A percentile compares a stretch with the other conserved stretches of the same genome.
Evolutionary conservation across 371 early-diverging fungal species (phyloP).

Genomic region (Catenaria anguillulae): DNA sequence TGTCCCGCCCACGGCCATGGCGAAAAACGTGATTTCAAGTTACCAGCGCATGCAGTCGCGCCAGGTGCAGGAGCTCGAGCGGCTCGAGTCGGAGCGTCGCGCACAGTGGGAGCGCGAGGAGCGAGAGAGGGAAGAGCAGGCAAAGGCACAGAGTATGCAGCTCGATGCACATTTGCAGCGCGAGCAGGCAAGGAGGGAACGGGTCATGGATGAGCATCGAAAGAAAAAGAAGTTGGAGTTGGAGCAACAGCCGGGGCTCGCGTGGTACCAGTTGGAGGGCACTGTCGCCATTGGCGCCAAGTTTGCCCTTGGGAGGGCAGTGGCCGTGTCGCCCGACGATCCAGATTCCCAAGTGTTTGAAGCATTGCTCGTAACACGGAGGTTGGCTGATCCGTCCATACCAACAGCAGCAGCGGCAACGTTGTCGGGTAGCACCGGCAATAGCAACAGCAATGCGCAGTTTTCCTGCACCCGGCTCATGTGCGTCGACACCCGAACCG

Average conservation of each 20-base stretch:
- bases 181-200: conserved; percentile 8
- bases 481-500: not conserved
- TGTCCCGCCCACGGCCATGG: conserved; percentile 13
- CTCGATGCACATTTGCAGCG: conserved; percentile 21
- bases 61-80: conserved; percentile 12
- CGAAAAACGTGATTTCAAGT: conserved; percentile 23
- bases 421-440: not conserved
- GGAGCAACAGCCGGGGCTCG: not conserved
- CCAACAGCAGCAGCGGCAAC: not conserved
- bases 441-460: not conserved
- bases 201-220: not conserved
- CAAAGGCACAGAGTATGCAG: conserved; percentile 18
- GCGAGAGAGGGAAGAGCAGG: conserved; percentile 16
- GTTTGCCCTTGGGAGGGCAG: not conserved
- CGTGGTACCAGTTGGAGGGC: not conserved
- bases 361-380: not conserved
- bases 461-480: not conserved
- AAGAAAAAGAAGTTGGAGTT: not conserved
- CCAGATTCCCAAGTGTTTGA: not conserved
- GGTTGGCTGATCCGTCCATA: not conserved
- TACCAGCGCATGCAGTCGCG: conserved; percentile 45
- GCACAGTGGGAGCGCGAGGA: conserved; percentile 17
- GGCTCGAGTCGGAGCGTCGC: not conserved
- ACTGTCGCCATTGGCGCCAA: not conserved
- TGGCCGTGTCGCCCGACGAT: not conserved